phyloP scores from a whole-genome alignment of 2,329 filamentous ascomycete species.

The Epichloe hybrida region DNA sequence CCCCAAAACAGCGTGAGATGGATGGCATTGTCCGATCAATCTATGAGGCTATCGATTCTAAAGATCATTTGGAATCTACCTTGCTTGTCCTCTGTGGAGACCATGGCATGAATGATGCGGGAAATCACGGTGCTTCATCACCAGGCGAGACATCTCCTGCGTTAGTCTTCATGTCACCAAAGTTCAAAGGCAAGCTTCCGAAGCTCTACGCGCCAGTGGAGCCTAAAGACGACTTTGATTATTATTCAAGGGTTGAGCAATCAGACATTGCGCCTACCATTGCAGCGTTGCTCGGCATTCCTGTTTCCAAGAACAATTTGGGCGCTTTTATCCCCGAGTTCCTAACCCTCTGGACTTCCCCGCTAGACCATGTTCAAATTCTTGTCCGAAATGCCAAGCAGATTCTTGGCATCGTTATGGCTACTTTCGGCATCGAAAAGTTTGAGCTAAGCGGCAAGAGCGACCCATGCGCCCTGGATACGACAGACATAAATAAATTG shows the following conservation, averaged over 20 bases:
- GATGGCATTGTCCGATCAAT: slow-evolving; percentile 66
- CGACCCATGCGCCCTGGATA: slow-evolving; percentile 23
- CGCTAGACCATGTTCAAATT: slow-evolving; percentile 47
- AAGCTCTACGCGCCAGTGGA: slow-evolving; percentile 37
- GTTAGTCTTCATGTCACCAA: slow-evolving; percentile 80
- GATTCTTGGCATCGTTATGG: slow-evolving; percentile 62
- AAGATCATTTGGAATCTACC: slow-evolving; percentile 60
- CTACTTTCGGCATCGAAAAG: slow-evolving; percentile 47
- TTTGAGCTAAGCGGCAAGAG: slow-evolving; percentile 21
- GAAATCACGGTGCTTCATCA: slow-evolving; percentile 90
- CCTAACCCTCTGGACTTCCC: slow-evolving; percentile 53
- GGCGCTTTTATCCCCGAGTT: slow-evolving; percentile 75
- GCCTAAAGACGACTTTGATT: slow-evolving; percentile 60
- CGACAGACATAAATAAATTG: slow-evolving; percentile 38
- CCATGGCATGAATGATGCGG: slow-evolving; percentile 98
- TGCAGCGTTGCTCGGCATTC: slow-evolving; percentile 74
- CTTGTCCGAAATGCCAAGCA: slow-evolving; percentile 69
- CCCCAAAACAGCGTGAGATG: slow-evolving; percentile 90
- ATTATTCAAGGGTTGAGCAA: slow-evolving; percentile 78
- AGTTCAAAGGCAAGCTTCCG: slow-evolving; percentile 46
- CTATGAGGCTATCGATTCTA: slow-evolving; percentile 58
- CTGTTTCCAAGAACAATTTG: slow-evolving; percentile 78
- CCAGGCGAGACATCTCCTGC: slow-evolving; percentile 90
- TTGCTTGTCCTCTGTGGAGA: slow-evolving; percentile 82
- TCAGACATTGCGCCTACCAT: slow-evolving; percentile 87